Base-by-base conservation (phyloP, 2,329 filamentous ascomycete species). In the Pezicula carpinea region DNA sequence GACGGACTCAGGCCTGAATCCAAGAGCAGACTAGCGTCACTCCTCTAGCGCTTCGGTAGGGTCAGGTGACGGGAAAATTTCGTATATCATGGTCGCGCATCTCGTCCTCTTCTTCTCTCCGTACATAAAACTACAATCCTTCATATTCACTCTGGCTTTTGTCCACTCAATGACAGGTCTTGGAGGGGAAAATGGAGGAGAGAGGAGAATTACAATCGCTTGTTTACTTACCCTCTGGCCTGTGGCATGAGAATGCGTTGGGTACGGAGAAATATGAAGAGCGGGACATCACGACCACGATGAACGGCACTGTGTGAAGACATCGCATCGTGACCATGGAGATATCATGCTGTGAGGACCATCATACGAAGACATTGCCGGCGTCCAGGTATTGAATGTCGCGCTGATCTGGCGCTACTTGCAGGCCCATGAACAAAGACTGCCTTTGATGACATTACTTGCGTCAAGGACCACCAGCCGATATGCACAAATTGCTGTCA, bases 161-260 rank as follows among this genome's bases (percentile, higher is more conserved):
- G 71, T 70, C 64, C 60, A 55, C 11, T 67, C 76, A 70, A 73
- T 80, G 76, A 71, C 73, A 75, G 70, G 69, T 69, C 69, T 70
- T 75, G 76, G 80, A 83, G 79, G 80, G 80, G 80, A 83, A 83
- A 83, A 66, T 77, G 79, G 74, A 79, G 78, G 80, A 78, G 58
- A 83, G 79, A 80, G 54, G 57, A 70, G 74, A 63, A 66, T 55
- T 55, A 54, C 52, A 47, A 57, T 56, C 66, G 72, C 26, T 29
- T 29, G 5, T 75, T 73, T 61, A 73, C 76, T 81, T 82, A 81
- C 76, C 76, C 76, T 79, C 71, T 67, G 70, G 69, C 72, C 72
- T 67, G 53, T 53, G 56, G 61, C 62, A 62, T 62, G 61, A 56
- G 56, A 64, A 60, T 63, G 61, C 60, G 52, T 64, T 56, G 60